Evolutionary conservation across 257 asterid species (phyloP).

Genomic region (Fraxinus cuspidata): DNA sequence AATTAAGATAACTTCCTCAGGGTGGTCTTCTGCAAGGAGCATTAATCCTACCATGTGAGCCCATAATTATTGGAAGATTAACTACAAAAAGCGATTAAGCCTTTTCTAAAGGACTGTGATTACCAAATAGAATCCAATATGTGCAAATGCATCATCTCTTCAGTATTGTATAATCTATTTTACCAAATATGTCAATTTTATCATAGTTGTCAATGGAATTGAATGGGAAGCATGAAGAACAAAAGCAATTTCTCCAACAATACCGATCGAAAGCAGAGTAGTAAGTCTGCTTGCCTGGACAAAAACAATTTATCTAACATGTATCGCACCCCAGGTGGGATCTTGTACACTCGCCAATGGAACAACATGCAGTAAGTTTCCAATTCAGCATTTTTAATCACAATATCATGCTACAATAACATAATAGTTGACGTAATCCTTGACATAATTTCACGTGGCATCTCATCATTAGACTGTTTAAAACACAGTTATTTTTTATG

Average conservation of each 20-base stretch:
- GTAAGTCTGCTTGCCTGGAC: conserved; percentile 61
- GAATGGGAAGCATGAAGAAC: conserved; percentile 30
- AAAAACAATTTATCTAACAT: conserved; percentile 57
- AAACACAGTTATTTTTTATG: no score
- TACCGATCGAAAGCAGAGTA: conserved; percentile 60
- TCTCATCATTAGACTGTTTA: no score
- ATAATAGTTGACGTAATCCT: no score
- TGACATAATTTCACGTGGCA: no score
- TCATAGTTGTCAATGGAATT: conserved; percentile 51
- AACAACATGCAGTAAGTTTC: conserved; percentile 94
- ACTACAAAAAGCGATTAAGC: neutral
- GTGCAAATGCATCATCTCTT: neutral
- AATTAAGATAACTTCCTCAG: no score
- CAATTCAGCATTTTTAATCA: conserved; percentile 49
- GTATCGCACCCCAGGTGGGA: conserved; percentile 77
- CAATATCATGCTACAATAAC: neutral
- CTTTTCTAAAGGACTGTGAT: conserved; percentile 4
- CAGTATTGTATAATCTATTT: neutral
- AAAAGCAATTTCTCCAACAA: conserved; percentile 37
- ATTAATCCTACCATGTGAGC: no score
- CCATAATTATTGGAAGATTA: conserved; percentile 19
- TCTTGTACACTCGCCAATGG: conserved; percentile 81
- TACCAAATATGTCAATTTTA: neutral
- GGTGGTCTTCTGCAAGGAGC: no score
- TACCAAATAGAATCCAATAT: conserved; percentile 15